Conservation (phyloP, 768 basidiomycete genomes). For the Exsudoporus frostii region DNA sequence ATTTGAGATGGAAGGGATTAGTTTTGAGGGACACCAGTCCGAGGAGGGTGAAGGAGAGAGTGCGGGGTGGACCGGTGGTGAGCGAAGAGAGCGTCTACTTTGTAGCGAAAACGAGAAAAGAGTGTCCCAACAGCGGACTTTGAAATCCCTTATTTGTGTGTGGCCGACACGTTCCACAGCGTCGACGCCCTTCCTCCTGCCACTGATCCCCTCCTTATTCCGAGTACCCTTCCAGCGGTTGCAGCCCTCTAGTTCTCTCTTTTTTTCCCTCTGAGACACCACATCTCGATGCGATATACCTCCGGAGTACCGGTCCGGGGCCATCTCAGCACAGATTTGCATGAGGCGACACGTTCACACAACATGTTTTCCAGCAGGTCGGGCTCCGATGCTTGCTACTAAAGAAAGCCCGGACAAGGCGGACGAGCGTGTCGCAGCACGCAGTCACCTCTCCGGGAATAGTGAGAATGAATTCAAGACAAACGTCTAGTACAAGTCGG, state of each 20-base stretch:
- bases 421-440: constrained; percentile 1
- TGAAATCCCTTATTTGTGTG: constrained; percentile 23
- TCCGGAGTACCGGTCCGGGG: not conserved
- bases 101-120: constrained; percentile 26
- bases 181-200: not conserved
- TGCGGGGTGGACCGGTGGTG: constrained; percentile 20
- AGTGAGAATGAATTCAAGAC: not conserved
- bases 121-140: constrained; percentile 31
- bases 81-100: constrained; percentile 21
- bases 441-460: not conserved
- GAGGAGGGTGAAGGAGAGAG: constrained; percentile 22
- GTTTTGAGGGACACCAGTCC: constrained; percentile 29
- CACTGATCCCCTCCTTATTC: not conserved
- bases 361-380: constrained; percentile 14
- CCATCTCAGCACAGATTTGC: not conserved
- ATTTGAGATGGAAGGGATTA: constrained; percentile 35
- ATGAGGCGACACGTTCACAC: not conserved
- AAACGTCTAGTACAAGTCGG: not conserved
- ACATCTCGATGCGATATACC: constrained; percentile 4
- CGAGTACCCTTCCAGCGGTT: not conserved
- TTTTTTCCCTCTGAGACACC: not conserved
- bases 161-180: constrained; percentile 30
- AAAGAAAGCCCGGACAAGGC: not conserved
- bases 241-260: too few relatives aligned
- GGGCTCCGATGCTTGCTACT: not conserved